These are phyloP conservation scores for Rhizophora mangle DNA, from an alignment of 345 rosid genomes.

Conservation along the genomic window DNA sequence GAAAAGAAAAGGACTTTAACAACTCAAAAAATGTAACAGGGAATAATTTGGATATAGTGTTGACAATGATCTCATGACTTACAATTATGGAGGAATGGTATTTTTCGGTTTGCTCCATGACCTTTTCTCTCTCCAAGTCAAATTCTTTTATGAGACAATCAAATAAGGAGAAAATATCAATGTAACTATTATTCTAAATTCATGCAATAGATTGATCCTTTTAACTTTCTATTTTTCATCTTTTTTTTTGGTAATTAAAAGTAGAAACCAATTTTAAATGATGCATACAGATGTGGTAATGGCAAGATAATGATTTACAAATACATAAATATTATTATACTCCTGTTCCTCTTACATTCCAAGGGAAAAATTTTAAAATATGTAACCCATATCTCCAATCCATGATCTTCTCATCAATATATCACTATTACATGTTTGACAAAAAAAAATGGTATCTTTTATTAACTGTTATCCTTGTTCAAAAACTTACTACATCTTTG, in stretches of 20 bases:
- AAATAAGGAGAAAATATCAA: background rate
- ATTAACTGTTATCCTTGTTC: background rate
- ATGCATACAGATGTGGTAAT: background rate
- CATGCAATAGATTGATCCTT: no score
- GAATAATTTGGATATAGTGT: constrained; percentile 4
- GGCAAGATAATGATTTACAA: background rate
- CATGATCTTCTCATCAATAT: background rate
- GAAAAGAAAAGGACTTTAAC: constrained; percentile 4
- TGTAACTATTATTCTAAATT: background rate
- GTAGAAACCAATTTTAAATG: no score
- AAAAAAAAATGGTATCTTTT: no score
- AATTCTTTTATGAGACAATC: constrained; percentile 5
- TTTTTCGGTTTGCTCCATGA: background rate
- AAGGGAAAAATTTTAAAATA: background rate
- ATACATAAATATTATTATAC: background rate
- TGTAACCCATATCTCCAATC: background rate
- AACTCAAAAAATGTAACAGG: background rate
- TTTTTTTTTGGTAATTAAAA: background rate
- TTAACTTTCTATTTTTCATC: no score
- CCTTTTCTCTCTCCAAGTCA: constrained; percentile 12
- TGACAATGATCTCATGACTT: background rate
- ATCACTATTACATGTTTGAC: no score
- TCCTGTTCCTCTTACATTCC: background rate
- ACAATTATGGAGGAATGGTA: background rate
- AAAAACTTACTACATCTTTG: no score